Evolutionary conservation across 306 rosid genomes (phyloP).

Genomic region (Citrullus amarus): DNA sequence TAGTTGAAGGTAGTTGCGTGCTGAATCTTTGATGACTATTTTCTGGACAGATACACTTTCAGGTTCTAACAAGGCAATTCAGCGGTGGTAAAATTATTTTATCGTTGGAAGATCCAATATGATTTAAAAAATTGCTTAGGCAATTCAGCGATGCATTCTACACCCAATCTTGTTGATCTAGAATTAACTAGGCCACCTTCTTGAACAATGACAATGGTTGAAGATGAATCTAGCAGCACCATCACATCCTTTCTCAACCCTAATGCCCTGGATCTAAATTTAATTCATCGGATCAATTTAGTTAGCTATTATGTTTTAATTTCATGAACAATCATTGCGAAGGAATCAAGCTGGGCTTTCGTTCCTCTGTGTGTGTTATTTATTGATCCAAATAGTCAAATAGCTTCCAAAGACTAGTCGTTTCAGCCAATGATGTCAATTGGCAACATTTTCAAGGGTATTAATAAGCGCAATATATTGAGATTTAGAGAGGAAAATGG

Average conservation of each 20-base stretch:
- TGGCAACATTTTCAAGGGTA: background rate
- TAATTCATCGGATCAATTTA: background rate
- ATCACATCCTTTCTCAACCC: background rate
- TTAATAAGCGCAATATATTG: background rate
- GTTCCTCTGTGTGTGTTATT: background rate
- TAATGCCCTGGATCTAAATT: conserved; percentile 5
- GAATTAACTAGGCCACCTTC: background rate
- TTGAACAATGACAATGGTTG: background rate
- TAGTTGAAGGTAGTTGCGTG: background rate
- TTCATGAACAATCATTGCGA: background rate
- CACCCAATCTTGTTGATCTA: background rate
- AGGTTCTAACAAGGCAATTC: background rate
- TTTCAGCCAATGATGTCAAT: background rate
- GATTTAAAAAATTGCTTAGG: background rate
- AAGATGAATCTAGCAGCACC: background rate
- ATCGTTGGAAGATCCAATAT: background rate
- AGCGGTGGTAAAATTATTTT: background rate
- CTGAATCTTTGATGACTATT: background rate
- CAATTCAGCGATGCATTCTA: background rate
- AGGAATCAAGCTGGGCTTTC: background rate
- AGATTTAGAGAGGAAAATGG: conserved; percentile 1
- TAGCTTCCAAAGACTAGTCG: conserved; percentile 1
- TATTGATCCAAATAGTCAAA: background rate
- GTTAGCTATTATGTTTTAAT: background rate
- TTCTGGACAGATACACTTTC: background rate